phyloP scores from a whole-genome alignment of 306 rosid genomes.

The Comarum palustre region DNA sequence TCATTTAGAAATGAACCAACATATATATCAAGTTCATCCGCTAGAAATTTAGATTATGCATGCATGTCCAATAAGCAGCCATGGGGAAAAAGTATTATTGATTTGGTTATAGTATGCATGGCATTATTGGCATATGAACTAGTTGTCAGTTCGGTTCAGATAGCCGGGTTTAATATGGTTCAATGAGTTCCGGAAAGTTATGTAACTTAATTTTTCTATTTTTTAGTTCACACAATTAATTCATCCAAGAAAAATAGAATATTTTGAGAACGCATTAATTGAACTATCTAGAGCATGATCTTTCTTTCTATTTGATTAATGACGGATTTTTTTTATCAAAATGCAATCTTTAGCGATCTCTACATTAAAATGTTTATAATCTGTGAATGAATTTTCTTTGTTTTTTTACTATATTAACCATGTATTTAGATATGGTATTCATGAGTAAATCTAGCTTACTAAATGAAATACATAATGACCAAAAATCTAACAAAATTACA shows the following conservation, averaged over 20 bases:
- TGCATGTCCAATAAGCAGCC: not conserved
- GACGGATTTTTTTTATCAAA: not conserved
- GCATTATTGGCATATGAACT: too few relatives aligned
- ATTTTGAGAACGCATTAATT: not conserved
- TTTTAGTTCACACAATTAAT: too few relatives aligned
- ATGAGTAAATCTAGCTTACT: not conserved
- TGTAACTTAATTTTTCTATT: too few relatives aligned
- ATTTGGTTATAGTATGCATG: too few relatives aligned
- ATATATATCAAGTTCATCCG: not conserved
- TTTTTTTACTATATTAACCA: not conserved
- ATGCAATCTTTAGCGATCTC: not conserved
- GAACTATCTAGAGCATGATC: not conserved
- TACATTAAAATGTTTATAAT: not conserved
- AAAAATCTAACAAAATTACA: not conserved
- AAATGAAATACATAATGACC: not conserved
- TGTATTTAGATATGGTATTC: not conserved
- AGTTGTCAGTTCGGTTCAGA: not conserved
- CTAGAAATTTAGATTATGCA: too few relatives aligned
- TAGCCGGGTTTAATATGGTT: not conserved
- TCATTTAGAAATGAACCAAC: not conserved
- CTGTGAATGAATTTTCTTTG: not conserved
- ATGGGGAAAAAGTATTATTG: not conserved
- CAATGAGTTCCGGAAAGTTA: too few relatives aligned
- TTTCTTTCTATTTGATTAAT: not conserved
- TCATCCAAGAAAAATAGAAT: too few relatives aligned